Evolutionary conservation across 345 rosid genomes (phyloP).

Genomic region (Nasturtium officinale): DNA sequence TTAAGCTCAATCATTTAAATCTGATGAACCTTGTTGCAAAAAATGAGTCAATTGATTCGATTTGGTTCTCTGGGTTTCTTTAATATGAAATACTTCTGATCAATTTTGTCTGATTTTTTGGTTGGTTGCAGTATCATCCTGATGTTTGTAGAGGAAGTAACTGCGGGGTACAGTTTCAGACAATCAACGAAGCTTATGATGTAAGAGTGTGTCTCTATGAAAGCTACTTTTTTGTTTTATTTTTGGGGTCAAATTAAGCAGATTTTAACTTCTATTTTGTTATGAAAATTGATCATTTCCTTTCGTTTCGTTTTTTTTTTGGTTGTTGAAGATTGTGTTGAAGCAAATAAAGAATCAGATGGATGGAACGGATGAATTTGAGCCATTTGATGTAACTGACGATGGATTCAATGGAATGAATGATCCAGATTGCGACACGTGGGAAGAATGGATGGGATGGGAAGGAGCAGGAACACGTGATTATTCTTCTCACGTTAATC

Average conservation of each 20-base stretch:
- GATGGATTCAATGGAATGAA: constrained; percentile 64
- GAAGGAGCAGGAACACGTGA: constrained; percentile 91
- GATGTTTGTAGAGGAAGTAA: constrained; percentile 94
- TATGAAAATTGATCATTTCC: neutral
- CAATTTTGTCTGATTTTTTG: neutral
- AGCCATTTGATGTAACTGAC: constrained; percentile 47
- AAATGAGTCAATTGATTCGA: neutral
- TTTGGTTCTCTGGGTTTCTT: neutral
- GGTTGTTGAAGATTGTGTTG: constrained; percentile 56
- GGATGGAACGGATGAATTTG: constrained; percentile 35
- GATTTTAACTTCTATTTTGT: neutral
- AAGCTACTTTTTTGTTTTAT: neutral
- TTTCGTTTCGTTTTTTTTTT: too few relatives aligned
- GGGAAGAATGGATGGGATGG: constrained; percentile 99
- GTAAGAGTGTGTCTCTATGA: constrained; percentile 47
- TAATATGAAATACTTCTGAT: neutral
- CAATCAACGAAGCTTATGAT: constrained; percentile 85
- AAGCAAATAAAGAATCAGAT: constrained; percentile 56
- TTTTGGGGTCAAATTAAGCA: neutral
- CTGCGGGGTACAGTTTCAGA: constrained; percentile 73
- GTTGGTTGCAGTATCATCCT: constrained; percentile 78
- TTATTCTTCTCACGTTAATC: constrained; percentile 82
- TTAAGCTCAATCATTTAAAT: constrained; percentile 1
- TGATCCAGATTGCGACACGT: constrained; percentile 70
- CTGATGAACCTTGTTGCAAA: constrained; percentile 15